Evolutionary conservation across 2,329 filamentous ascomycete species (phyloP), one percentile per base, ranked within the genome.

Genomic region (Fusarium cyanostomum): DNA sequence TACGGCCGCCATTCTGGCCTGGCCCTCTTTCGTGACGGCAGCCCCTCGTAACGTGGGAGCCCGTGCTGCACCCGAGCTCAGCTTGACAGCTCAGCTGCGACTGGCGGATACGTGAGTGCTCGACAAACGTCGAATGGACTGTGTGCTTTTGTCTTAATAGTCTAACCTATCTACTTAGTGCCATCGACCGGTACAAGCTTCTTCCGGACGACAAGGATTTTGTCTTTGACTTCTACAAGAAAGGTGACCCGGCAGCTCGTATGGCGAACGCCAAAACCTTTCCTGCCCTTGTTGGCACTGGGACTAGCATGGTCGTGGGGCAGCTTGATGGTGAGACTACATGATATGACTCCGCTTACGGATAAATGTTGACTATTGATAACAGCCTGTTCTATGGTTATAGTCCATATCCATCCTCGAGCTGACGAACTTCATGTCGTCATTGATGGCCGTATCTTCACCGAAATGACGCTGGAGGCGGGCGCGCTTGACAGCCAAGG

Each of bases 231-330:
- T 84, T 84, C 72, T 76, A 75, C 61, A 64, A 65, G 50, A 11
- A 35, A 18, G 41, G 15, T 24, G 56, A 16, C 37, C 57, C 39
- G 8, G 62, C 15, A 8, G 33, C 76, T 80, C 64, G 75, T 82
- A 81, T 49, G 5, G 82, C 84, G 33, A 84, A 86, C 72, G 78
- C 83, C 69, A 81, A 82, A 73, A 81, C 79, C 26, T 86, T 86
- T 74, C 84, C 85, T 6, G 82, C 84, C 11, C 79, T 87, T 16
- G 80, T 84, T 16, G 79, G 81, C 46, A 82, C 81, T 8, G 80
- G 80, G 15, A 72, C 81, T 31, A 79, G 78, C 58, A 81, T 84
- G 74, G 81, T 82, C 3, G 72, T 85, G 5, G 83, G 81, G 26
- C 80, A 81, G 63, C 73, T 87, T 33, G 76, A 78, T 15, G 76